phyloP scores from a whole-genome alignment of 495 filamentous ascomycete species.

The Aspergillus bertholletiae region DNA sequence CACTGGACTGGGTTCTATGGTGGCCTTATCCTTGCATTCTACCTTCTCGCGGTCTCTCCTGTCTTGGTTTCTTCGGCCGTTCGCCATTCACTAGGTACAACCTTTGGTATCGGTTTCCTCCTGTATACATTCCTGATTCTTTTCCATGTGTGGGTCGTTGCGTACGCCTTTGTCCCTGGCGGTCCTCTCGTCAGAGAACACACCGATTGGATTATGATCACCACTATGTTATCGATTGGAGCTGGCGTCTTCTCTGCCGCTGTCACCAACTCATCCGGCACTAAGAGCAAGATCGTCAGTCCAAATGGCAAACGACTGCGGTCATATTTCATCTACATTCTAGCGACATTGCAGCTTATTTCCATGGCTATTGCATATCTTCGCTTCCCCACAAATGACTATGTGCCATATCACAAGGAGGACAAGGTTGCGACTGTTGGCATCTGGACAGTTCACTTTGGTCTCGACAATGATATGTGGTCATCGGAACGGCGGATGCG shows the following conservation, averaged over 20 bases:
- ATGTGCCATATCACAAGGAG: conserved; percentile 82
- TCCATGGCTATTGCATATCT: conserved; percentile 79
- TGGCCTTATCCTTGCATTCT: conserved; percentile 68
- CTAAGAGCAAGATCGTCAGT: conserved; percentile 47
- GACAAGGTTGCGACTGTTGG: conserved; percentile 85
- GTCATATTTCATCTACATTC: conserved; percentile 72
- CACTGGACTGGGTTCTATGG: conserved; percentile 94
- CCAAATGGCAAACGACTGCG: conserved; percentile 52
- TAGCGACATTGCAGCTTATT: conserved; percentile 71
- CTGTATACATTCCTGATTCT: conserved; percentile 88
- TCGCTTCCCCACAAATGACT: conserved; percentile 92
- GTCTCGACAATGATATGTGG: conserved; percentile 99
- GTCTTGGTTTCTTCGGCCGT: conserved; percentile 74
- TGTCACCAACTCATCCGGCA: conserved; percentile 44
- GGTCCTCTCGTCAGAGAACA: conserved; percentile 90
- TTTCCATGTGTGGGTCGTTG: conserved; percentile 97
- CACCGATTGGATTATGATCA: conserved; percentile 91
- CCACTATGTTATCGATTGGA: conserved; percentile 80
- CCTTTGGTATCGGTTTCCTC: conserved; percentile 84
- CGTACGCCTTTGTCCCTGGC: conserved; percentile 98
- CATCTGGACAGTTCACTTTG: conserved; percentile 99
- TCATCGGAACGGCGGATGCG: conserved; percentile 91
- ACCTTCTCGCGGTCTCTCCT: conserved; percentile 76
- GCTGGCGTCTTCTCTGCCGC: conserved; percentile 78
- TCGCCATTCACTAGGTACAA: conserved; percentile 66